phyloP scores from a whole-genome alignment of 331 rosid genomes.

The Ulmus americana region DNA sequence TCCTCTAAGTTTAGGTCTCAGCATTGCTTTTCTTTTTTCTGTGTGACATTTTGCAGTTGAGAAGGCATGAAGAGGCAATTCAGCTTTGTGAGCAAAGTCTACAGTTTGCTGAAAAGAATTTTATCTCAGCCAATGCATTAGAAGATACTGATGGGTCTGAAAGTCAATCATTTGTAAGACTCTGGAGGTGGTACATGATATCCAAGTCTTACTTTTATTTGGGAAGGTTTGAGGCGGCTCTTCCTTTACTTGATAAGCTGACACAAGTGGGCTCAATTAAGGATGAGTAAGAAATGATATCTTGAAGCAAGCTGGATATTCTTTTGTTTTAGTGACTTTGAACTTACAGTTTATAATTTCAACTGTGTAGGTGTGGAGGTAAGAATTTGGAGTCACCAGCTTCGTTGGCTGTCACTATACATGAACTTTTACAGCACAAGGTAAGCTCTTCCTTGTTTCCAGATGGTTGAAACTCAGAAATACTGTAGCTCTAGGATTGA shows the following conservation, averaged over 20 bases:
- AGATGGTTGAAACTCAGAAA: too few species aligned
- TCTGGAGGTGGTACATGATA: slow-evolving; percentile 82
- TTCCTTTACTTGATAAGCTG: slow-evolving; percentile 58
- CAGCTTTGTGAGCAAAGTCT: slow-evolving; percentile 67
- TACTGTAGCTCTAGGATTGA: too few species aligned
- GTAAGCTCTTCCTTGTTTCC: slow-evolving; percentile 34
- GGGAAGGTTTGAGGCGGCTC: slow-evolving; percentile 86
- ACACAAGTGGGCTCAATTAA: slow-evolving; percentile 38
- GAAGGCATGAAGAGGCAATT: slow-evolving; percentile 66
- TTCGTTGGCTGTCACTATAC: slow-evolving; percentile 55
- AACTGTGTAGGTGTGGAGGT: slow-evolving; percentile 35
- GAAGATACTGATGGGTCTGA: slow-evolving; percentile 28
- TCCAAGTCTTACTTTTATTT: slow-evolving; percentile 73
- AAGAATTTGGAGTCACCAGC: slow-evolving; percentile 38
- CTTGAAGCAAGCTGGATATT: neutral
- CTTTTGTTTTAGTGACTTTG: neutral
- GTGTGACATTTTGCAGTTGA: slow-evolving; percentile 49
- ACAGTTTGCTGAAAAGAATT: slow-evolving; percentile 62
- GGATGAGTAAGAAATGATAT: slow-evolving; percentile 44
- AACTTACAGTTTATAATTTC: slow-evolving; percentile 30
- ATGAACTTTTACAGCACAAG: slow-evolving; percentile 53
- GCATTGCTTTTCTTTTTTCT: slow-evolving; percentile 1
- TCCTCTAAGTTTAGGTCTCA: slow-evolving; percentile 1
- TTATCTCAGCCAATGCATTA: slow-evolving; percentile 22
- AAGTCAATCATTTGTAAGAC: slow-evolving; percentile 32